Evolutionary conservation across 2,329 filamentous ascomycete species (phyloP), one percentile per base, ranked within the genome.

Genomic region (Pseudogymnoascus sp.): DNA sequence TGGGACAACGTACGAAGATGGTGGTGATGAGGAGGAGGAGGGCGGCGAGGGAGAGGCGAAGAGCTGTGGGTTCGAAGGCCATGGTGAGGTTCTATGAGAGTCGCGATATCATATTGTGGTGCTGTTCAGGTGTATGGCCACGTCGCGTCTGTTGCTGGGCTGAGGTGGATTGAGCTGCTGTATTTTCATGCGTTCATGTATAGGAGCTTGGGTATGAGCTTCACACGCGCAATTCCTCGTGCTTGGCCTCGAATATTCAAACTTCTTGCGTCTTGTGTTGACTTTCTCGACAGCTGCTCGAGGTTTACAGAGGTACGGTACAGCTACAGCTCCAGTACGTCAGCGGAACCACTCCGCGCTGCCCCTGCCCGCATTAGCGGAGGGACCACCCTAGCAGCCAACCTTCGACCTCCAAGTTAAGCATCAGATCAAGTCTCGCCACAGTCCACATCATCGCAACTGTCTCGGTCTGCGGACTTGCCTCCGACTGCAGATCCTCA

Each of bases 1-100:
- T 24, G 29, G 50, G 47, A 15, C 1, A 11, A 60, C 70, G 63
- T 66, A 72, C 70, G 59, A 68, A 68, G 13, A 61, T 50, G 17
- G 64, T 67, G n/a, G 67, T 67, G 33, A 62, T 1, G 4, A 69
- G 15, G 9, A 71, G 58, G 15, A 70, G 47, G 26, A 65, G 17
- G 31, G 64, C 64, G 41, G 69, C 65, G 4, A 63, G 21, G 21
- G 68, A 9, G 7, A 71, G 44, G 26, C 63, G 67, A 37, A 68
- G 66, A 63, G 66, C 64, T 66, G 69, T 67, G 59, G 69, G 37
- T 31, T 41, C 21, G 57, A 37, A 37, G 31, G 61, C 54, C 66
- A 70, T 70, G 3, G 61, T 66, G 64, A 65, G 58, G 47, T 15
- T 44, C 11, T 54, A 54, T 54, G 47, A 54, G 47, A 33, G 47